Percentiles rank a stretch among this genome's conserved stretches.
These are phyloP conservation scores for Ophiocytium majus DNA, from an alignment of 352 stramenopile genomes.

Conservation along the genomic window DNA sequence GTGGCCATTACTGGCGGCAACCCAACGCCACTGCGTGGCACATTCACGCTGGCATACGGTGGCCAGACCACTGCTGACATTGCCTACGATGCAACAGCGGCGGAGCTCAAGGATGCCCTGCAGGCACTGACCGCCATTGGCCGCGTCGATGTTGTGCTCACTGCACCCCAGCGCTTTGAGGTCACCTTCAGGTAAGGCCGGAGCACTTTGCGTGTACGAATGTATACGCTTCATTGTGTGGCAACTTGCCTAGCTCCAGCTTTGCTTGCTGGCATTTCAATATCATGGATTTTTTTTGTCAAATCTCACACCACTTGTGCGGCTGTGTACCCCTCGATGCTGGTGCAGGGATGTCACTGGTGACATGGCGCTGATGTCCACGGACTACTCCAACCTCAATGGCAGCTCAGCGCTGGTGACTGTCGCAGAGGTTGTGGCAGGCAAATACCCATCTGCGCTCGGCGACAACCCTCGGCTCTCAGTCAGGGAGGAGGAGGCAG, in stretches of 20 bases:
- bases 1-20: constrained; percentile 80
- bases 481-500: constrained; percentile 83
- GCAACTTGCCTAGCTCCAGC: not conserved
- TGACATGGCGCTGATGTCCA: constrained; percentile 68
- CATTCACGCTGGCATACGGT: constrained; percentile 78
- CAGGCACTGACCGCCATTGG: constrained; percentile 78
- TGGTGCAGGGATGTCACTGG: constrained; percentile 64
- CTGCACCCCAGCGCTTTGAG: constrained; percentile 82
- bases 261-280: not conserved
- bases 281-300: not conserved
- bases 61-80: constrained; percentile 72
- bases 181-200: constrained; percentile 81
- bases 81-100: constrained; percentile 75
- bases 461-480: constrained; percentile 67
- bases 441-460: constrained; percentile 61
- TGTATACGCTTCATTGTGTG: no score
- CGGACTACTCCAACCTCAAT: constrained; percentile 65
- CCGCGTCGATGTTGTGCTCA: constrained; percentile 77
- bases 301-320: no score
- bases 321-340: not conserved
- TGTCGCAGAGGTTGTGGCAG: constrained; percentile 65
- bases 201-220: no score
- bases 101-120: constrained; percentile 77
- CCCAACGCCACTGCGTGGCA: constrained; percentile 84
- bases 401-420: constrained; percentile 60